These are phyloP conservation scores for Tuber borchii DNA, from an alignment of 495 filamentous ascomycete species.

Conservation along the genomic window DNA sequence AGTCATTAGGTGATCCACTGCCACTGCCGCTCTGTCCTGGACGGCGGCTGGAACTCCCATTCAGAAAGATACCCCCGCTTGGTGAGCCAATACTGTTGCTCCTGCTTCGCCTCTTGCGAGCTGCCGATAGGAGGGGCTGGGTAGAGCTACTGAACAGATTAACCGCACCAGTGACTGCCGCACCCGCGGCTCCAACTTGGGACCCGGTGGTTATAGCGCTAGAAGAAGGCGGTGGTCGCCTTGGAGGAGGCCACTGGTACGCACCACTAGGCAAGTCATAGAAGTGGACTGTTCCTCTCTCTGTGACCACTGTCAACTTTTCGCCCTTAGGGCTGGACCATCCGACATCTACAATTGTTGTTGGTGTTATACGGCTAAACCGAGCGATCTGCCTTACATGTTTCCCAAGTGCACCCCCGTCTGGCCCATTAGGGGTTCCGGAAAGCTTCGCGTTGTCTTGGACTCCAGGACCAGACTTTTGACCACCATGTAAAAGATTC, in stretches of 20 bases:
- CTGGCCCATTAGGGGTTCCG: neutral
- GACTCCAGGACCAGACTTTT: slow-evolving; percentile 34
- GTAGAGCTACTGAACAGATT: slow-evolving; percentile 64
- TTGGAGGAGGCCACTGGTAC: slow-evolving; percentile 82
- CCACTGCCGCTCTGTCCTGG: slow-evolving; percentile 66
- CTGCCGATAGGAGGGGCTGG: slow-evolving; percentile 54
- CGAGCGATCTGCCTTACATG: slow-evolving; percentile 75
- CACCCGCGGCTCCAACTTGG: slow-evolving; percentile 45
- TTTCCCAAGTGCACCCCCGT: slow-evolving; percentile 41
- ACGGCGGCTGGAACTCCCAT: slow-evolving; percentile 59
- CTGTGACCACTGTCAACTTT: slow-evolving; percentile 74
- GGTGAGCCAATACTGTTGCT: slow-evolving; percentile 38
- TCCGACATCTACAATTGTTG: slow-evolving; percentile 78
- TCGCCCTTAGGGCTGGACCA: slow-evolving; percentile 81
- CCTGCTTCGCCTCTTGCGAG: slow-evolving; percentile 32
- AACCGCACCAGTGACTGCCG: slow-evolving; percentile 52
- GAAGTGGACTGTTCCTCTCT: slow-evolving; percentile 88
- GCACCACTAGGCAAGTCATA: slow-evolving; percentile 76
- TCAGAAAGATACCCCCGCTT: slow-evolving; percentile 46
- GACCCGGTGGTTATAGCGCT: slow-evolving; percentile 38
- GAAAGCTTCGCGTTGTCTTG: slow-evolving; percentile 21
- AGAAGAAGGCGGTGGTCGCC: slow-evolving; percentile 51
- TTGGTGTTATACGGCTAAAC: slow-evolving; percentile 83
- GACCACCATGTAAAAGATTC: slow-evolving; percentile 19
- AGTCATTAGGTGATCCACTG: slow-evolving; percentile 68